Evolutionary conservation across 2,329 filamentous ascomycete genomes (phyloP).

Genomic region (Colletotrichum sp.): DNA sequence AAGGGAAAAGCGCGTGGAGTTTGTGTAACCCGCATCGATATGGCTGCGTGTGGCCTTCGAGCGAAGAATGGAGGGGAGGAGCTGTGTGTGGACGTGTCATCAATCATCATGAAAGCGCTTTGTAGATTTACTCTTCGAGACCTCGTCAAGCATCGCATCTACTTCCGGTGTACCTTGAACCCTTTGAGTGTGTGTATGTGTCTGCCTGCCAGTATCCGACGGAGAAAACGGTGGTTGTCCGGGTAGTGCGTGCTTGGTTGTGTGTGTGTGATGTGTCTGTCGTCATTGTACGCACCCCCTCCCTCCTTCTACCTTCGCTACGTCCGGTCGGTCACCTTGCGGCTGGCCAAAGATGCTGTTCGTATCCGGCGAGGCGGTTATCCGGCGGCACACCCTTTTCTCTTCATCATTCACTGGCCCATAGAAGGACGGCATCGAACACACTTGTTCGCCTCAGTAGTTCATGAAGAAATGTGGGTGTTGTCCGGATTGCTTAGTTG

Average conservation of each 20-base stretch:
- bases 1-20: not conserved
- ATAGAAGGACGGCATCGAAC: not conserved
- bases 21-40: not conserved
- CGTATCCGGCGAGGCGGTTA: not conserved
- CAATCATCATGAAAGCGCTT: not conserved
- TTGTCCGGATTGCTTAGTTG: not conserved
- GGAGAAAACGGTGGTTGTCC: not conserved
- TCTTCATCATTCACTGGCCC: too few species aligned
- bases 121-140: slow-evolving; percentile 15
- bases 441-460: not conserved
- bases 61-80: not conserved
- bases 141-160: not conserved
- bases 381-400: not conserved
- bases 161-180: not conserved
- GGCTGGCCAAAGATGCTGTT: not conserved
- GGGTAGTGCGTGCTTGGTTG: not conserved
- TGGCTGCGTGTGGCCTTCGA: not conserved
- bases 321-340: not conserved
- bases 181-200: not conserved
- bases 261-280: not conserved
- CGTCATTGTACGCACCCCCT: not conserved
- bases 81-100: not conserved
- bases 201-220: not conserved
- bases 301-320: not conserved
- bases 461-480: not conserved